These are phyloP conservation scores for Rhizopus microsporus DNA, from an alignment of 371 early-diverging fungal species.

Conservation along the genomic window DNA sequence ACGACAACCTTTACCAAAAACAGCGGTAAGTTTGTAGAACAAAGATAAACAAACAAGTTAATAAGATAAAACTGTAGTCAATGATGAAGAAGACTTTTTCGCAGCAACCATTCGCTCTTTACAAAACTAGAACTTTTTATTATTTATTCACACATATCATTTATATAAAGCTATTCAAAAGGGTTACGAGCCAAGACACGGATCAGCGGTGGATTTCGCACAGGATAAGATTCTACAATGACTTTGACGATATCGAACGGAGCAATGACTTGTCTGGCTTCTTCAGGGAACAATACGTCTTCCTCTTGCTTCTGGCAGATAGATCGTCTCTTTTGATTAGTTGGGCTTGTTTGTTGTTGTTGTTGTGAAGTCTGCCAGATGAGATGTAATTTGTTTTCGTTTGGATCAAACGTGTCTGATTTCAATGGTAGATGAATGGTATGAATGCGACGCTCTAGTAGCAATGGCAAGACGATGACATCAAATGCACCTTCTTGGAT, in stretches of 20 bases:
- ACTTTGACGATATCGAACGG: slow-evolving; percentile 67
- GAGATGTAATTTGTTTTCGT: slow-evolving; percentile 44
- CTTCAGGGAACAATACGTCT: slow-evolving; percentile 24
- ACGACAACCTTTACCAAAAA: too few relatives aligned
- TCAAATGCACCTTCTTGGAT: slow-evolving; percentile 58
- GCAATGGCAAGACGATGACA: slow-evolving; percentile 61
- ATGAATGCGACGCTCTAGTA: slow-evolving; percentile 59
- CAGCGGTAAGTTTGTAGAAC: too few relatives aligned
- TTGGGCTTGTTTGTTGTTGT: slow-evolving; percentile 14
- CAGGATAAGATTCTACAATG: slow-evolving; percentile 61
- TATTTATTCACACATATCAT: neutral
- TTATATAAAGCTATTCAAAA: slow-evolving; percentile 21
- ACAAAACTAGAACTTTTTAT: slow-evolving; percentile 13
- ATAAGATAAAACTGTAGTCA: neutral
- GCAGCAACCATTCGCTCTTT: slow-evolving; percentile 43
- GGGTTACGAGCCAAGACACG: slow-evolving; percentile 70
- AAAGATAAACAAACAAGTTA: neutral
- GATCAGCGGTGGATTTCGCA: slow-evolving; percentile 67
- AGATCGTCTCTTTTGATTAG: neutral
- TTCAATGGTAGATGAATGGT: slow-evolving; percentile 44
- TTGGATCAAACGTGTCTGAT: slow-evolving; percentile 40
- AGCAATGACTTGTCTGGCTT: slow-evolving; percentile 55
- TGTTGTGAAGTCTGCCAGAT: slow-evolving; percentile 42
- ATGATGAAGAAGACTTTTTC: slow-evolving; percentile 48
- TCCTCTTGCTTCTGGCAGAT: neutral